Evolutionary conservation across 805 yeast genomes (phyloP), one percentile per base, ranked within the genome.

Genomic region (Kodamaea fukazawae): DNA sequence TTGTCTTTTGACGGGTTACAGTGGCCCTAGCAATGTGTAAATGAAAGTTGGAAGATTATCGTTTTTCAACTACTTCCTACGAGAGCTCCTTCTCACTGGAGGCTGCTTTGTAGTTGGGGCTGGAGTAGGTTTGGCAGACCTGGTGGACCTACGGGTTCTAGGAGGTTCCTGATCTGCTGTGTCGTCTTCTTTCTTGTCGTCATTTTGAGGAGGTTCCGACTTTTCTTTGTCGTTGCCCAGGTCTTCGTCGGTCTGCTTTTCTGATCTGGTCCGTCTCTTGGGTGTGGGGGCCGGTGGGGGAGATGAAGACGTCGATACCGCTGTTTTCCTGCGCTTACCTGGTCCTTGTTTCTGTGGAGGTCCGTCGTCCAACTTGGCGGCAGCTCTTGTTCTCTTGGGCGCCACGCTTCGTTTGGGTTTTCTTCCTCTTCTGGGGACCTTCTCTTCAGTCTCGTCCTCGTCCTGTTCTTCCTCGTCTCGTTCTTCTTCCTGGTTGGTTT

Each of bases 241-340:
- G 12, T 34, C 32, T n/a, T 42, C 46, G 15, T 18, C 18, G 23
- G 34, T 29, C 26, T 33, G 28, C 36, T n/a, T 36, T 16, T 48
- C 58, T 6, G 52, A 47, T n/a, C 55, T 37, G 3, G 58, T 53
- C 34, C 53, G 38, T 22, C 57, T 38, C 28, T 42, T 48, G 13
- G 31, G 23, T 6, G 23, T 25, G 14, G 34, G 34, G 6, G 38
- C 23, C 4, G 43, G 40, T 2, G 50, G 47, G 5, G 47, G 42
- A 20, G 23, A 6, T 5, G 23, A 20, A 8, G 23, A 20, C 23
- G 23, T 5, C 23, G 23, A 6, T 9, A 48, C 38, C n/a, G 33
- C 33, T 11, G 41, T 44, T 29, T 29, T 38, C 14, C 28, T 38
- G 13, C 42, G 42, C 20, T 38, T 38, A 11, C 27, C 30, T 10